phyloP scores from a whole-genome alignment of 2,329 filamentous ascomycete species.

The Fusarium armeniacum region DNA sequence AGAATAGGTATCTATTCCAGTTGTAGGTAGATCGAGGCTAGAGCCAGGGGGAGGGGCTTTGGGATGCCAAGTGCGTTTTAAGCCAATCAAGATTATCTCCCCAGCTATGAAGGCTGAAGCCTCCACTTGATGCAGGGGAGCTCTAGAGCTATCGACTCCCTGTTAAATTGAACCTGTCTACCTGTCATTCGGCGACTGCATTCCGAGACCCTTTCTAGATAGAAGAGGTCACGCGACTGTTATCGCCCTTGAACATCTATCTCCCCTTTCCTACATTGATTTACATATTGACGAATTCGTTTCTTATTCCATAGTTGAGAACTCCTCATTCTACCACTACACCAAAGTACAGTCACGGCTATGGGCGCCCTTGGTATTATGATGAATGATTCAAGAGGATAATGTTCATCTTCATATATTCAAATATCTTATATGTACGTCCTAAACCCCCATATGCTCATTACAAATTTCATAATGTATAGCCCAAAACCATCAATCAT shows the following conservation, averaged over 20 bases:
- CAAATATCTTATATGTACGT: not conserved
- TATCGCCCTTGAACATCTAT: not conserved
- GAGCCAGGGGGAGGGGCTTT: slow-evolving; percentile 27
- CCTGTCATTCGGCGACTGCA: not conserved
- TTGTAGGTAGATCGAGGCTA: slow-evolving; percentile 12
- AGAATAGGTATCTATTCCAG: slow-evolving; percentile 8
- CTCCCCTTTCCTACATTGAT: not conserved
- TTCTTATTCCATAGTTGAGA: not conserved
- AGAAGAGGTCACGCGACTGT: slow-evolving; percentile 5
- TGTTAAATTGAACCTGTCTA: slow-evolving; percentile 10
- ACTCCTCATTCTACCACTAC: too few species aligned
- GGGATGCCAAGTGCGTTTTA: not conserved
- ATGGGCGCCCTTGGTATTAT: not conserved
- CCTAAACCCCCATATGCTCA: slow-evolving; percentile 1
- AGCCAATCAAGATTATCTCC: slow-evolving; percentile 17
- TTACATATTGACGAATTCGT: not conserved
- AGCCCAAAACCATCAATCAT: slow-evolving; percentile 7
- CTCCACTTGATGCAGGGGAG: slow-evolving; percentile 28
- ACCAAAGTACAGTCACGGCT: not conserved
- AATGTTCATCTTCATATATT: slow-evolving; percentile 17
- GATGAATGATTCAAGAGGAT: not conserved
- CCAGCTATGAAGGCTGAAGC: slow-evolving; percentile 19
- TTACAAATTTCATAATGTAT: slow-evolving; percentile 22
- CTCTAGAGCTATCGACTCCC: slow-evolving; percentile 16
- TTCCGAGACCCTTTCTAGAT: not conserved